Percentiles rank a stretch among this genome's conserved stretches.
Evolutionary conservation across 2,329 filamentous ascomycete species (phyloP).

Genomic region (Graphilbum sp.): DNA sequence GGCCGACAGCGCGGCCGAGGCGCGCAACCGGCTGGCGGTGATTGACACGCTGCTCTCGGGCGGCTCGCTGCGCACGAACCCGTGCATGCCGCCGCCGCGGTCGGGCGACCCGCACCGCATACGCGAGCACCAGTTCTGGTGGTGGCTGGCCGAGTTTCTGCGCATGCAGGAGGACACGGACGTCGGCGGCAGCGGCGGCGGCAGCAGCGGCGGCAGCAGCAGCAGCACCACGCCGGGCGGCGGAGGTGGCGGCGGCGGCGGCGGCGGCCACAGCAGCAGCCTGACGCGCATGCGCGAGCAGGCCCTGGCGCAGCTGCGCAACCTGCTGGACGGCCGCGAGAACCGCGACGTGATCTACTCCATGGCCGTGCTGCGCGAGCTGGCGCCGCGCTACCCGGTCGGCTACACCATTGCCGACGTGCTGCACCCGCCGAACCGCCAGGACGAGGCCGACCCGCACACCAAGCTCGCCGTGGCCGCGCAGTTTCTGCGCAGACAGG

Average conservation of each 20-base stretch:
- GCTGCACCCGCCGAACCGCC: slow-evolving; percentile 32
- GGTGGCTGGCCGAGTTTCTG: slow-evolving; percentile 56
- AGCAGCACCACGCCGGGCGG: slow-evolving; percentile 14
- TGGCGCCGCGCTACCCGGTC: slow-evolving; percentile 48
- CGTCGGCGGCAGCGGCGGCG: too few species aligned
- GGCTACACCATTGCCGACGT: slow-evolving; percentile 26
- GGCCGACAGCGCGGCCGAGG: slow-evolving; percentile 45
- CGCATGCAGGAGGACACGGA: slow-evolving; percentile 39
- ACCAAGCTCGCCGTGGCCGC: slow-evolving; percentile 53
- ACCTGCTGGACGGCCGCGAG: slow-evolving; percentile 62
- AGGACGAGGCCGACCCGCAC: slow-evolving; percentile 50
- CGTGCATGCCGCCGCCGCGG: slow-evolving; percentile 31
- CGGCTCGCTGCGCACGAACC: slow-evolving; percentile 43
- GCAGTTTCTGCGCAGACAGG: slow-evolving; percentile 51
- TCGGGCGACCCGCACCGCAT: slow-evolving; percentile 35
- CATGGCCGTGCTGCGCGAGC: slow-evolving; percentile 62
- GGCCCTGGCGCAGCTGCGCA: slow-evolving; percentile 47
- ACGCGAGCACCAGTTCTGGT: slow-evolving; percentile 69
- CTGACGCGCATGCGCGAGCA: slow-evolving; percentile 42
- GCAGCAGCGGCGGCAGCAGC: slow-evolving; percentile 36
- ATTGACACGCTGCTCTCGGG: slow-evolving; percentile 65
- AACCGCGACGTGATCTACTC: slow-evolving; percentile 86
- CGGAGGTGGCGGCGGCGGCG: slow-evolving; percentile 44
- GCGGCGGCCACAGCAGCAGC: slow-evolving; percentile 11
- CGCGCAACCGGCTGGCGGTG: slow-evolving; percentile 54